These are phyloP conservation scores for Fragaria iinumae DNA, from an alignment of 306 rosid species.

Conservation along the genomic window DNA sequence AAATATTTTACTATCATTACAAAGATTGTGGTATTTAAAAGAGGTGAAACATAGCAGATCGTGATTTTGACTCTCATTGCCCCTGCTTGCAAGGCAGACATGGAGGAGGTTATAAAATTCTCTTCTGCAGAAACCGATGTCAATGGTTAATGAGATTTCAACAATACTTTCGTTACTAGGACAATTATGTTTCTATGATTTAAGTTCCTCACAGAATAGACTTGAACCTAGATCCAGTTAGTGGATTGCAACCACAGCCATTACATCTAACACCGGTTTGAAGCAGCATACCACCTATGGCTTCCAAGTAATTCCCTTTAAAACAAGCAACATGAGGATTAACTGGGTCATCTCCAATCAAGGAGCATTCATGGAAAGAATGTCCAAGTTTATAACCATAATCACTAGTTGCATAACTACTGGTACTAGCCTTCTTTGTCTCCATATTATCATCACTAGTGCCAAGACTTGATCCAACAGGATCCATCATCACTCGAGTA, in stretches of 20 bases:
- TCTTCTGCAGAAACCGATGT: slow-evolving; percentile 44
- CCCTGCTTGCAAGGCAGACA: slow-evolving; percentile 57
- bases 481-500: slow-evolving; percentile 10
- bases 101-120: slow-evolving; percentile 65
- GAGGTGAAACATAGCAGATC: background rate
- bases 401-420: slow-evolving; percentile 27
- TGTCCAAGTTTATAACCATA: background rate
- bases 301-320: slow-evolving; percentile 38
- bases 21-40: background rate
- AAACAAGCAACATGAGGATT: slow-evolving; percentile 1
- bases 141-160: background rate
- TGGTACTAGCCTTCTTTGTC: slow-evolving; percentile 21
- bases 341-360: slow-evolving; percentile 15
- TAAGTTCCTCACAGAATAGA: slow-evolving; percentile 55
- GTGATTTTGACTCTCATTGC: slow-evolving; percentile 24
- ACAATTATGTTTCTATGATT: background rate
- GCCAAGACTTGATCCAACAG: slow-evolving; percentile 27
- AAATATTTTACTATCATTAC: too few relatives aligned
- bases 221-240: slow-evolving; percentile 80
- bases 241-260: slow-evolving; percentile 79
- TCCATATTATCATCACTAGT: slow-evolving; percentile 33
- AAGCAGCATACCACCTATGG: slow-evolving; percentile 47
- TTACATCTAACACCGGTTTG: slow-evolving; percentile 68
- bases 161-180: background rate
- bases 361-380: slow-evolving; percentile 43